These are phyloP conservation scores for Mariannaea sp. DNA, from an alignment of 2,329 filamentous ascomycete genomes.

Conservation along the genomic window DNA sequence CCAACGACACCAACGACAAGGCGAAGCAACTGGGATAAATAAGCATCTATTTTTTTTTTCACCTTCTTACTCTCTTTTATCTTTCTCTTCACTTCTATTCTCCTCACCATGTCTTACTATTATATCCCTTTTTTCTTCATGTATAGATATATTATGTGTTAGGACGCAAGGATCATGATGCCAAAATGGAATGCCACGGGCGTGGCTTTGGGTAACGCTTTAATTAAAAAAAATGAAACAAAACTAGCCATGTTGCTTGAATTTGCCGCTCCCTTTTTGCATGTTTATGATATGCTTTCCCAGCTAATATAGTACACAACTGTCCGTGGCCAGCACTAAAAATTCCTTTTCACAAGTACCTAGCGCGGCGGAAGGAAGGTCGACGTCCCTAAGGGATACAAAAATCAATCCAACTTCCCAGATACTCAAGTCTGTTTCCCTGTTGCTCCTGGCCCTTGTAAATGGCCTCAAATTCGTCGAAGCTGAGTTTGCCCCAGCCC, in stretches of 20 bases:
- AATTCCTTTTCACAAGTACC: not conserved
- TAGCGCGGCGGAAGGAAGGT: not conserved
- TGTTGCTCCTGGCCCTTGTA: constrained; percentile 70
- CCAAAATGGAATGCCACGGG: too few relatives aligned
- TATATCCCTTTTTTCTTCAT: too few relatives aligned
- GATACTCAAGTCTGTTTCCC: constrained; percentile 72
- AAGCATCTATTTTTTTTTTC: too few relatives aligned
- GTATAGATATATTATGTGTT: too few relatives aligned
- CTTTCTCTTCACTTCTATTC: too few relatives aligned
- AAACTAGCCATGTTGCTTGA: too few relatives aligned
- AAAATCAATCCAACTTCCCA: constrained; percentile 90
- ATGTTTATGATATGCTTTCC: not conserved
- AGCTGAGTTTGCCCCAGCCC: constrained; percentile 79
- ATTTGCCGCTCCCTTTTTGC: not conserved
- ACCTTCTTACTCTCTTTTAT: too few relatives aligned
- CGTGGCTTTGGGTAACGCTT: too few relatives aligned
- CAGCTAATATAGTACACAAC: not conserved
- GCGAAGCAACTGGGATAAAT: not conserved
- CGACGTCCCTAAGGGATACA: constrained; percentile 60
- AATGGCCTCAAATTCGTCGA: constrained; percentile 77
- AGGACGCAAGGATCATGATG: too few relatives aligned
- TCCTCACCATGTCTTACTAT: too few relatives aligned
- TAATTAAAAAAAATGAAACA: too few relatives aligned
- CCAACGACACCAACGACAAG: not conserved
- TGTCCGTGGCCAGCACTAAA: not conserved